phyloP scores from a whole-genome alignment of 2,329 filamentous ascomycete species.

The Xylaria sp. region DNA sequence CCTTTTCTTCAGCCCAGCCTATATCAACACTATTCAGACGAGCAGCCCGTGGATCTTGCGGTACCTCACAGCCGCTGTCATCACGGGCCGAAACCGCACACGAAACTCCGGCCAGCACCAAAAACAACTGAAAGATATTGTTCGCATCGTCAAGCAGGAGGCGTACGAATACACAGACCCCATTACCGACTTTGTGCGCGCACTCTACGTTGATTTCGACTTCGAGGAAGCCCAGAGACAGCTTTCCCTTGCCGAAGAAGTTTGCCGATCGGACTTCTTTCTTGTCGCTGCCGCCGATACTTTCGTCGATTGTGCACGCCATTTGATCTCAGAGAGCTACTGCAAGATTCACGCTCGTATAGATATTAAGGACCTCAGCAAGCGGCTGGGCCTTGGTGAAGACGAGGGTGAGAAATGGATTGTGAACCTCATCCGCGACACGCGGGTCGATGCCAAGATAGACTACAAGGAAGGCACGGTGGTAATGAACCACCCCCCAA shows the following conservation, averaged over 20 bases:
- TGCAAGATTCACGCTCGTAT: constrained; percentile 99
- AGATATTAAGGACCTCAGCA: constrained; percentile 96
- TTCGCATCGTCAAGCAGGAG: constrained; percentile 96
- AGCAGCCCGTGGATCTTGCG: constrained; percentile 95
- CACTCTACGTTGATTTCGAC: constrained; percentile 94
- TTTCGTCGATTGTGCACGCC: constrained; percentile 93
- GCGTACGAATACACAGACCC: constrained; percentile 97
- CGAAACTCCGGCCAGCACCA: constrained; percentile 90
- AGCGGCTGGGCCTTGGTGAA: constrained; percentile 87
- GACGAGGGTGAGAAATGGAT: constrained; percentile 99
- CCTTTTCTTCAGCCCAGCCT: constrained; percentile 95
- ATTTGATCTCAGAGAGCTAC: constrained; percentile 98
- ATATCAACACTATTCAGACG: constrained; percentile 99
- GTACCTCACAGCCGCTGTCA: constrained; percentile 93
- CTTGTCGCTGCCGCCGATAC: constrained; percentile 83
- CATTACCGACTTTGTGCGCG: constrained; percentile 95
- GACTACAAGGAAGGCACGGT: constrained; percentile 99
- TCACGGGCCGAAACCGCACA: constrained; percentile 85
- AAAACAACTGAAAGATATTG: constrained; percentile 97
- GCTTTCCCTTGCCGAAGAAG: constrained; percentile 86
- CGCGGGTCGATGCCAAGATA: constrained; percentile 97
- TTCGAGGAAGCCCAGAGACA: constrained; percentile 96
- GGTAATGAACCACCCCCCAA: constrained; percentile 98
- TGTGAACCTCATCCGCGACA: constrained; percentile 98
- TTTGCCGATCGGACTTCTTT: constrained; percentile 96